These are phyloP conservation scores for Clitoria ternatea DNA, from an alignment of 306 rosid genomes.

Conservation along the genomic window DNA sequence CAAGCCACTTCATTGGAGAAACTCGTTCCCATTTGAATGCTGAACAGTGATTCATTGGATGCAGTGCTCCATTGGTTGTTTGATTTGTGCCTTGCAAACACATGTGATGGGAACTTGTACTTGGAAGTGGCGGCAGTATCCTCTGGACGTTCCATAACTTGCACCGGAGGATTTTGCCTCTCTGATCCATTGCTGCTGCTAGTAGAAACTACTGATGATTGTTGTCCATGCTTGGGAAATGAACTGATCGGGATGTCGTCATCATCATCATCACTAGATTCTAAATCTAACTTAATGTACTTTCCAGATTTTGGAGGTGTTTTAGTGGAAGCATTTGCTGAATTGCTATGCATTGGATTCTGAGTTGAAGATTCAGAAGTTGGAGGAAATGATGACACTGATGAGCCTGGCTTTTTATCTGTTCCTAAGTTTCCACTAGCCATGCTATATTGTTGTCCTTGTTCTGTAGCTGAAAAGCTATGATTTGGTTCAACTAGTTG, in stretches of 20 bases:
- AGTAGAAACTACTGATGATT: not conserved
- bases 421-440: not conserved
- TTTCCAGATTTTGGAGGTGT: not conserved
- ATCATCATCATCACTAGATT: constrained; percentile 29
- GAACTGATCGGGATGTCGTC: constrained; percentile 39
- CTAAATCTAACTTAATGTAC: not conserved
- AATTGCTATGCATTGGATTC: not conserved
- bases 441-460: not conserved
- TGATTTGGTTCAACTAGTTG: not conserved
- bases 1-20: constrained; percentile 53
- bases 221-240: constrained; percentile 23
- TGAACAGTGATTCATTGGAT: constrained; percentile 80
- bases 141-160: constrained; percentile 57
- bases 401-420: not conserved
- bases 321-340: not conserved
- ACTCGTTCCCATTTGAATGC: constrained; percentile 81
- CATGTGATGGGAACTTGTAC: constrained; percentile 54
- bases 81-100: constrained; percentile 46
- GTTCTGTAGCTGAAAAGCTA: not conserved
- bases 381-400: constrained; percentile 18
- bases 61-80: constrained; percentile 63
- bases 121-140: constrained; percentile 21
- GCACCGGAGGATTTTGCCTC: constrained; percentile 55
- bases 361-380: constrained; percentile 23
- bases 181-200: constrained; percentile 18